These are phyloP conservation scores for Ceratobasidium sp. DNA, from an alignment of 1,284 basidiomycete genomes.

Conservation along the genomic window DNA sequence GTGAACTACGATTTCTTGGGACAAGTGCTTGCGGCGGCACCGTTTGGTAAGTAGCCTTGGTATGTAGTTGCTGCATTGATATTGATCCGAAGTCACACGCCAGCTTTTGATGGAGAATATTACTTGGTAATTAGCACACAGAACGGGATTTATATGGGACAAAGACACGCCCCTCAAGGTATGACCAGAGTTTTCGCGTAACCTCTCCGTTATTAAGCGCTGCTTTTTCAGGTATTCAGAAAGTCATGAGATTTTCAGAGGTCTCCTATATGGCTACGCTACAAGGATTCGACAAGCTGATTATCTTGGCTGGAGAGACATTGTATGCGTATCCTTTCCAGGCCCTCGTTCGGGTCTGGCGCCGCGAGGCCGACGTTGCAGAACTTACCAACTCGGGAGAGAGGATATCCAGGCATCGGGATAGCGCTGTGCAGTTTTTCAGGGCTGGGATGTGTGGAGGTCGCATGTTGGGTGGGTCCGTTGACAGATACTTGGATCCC, in stretches of 20 bases:
- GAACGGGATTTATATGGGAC: conserved; percentile 75
- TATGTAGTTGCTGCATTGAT: background rate
- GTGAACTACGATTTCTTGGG: conserved; percentile 65
- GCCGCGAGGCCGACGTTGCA: conserved; percentile 63
- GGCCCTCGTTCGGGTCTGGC: conserved; percentile 69
- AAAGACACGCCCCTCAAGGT: conserved; percentile 52
- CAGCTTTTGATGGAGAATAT: conserved; percentile 65
- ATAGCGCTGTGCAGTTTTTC: conserved; percentile 70
- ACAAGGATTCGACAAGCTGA: conserved; percentile 72
- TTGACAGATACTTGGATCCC: conserved; percentile 12
- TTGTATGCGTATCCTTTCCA: conserved; percentile 78
- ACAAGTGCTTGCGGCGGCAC: conserved; percentile 67
- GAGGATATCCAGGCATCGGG: conserved; percentile 64
- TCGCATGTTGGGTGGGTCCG: conserved; percentile 65
- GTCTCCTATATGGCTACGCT: conserved; percentile 69
- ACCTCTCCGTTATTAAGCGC: background rate
- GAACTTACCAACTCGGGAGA: conserved; percentile 70
- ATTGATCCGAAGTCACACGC: conserved; percentile 40
- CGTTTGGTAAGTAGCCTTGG: conserved; percentile 67
- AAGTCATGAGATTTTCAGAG: conserved; percentile 65
- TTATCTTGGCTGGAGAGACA: conserved; percentile 71
- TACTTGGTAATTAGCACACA: conserved; percentile 74
- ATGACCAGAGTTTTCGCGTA: background rate
- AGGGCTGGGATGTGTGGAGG: conserved; percentile 67
- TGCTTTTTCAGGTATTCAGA: conserved; percentile 65